These are phyloP conservation scores for Yamadazyma insecticola DNA, from an alignment of 805 yeast species.

Conservation along the genomic window DNA sequence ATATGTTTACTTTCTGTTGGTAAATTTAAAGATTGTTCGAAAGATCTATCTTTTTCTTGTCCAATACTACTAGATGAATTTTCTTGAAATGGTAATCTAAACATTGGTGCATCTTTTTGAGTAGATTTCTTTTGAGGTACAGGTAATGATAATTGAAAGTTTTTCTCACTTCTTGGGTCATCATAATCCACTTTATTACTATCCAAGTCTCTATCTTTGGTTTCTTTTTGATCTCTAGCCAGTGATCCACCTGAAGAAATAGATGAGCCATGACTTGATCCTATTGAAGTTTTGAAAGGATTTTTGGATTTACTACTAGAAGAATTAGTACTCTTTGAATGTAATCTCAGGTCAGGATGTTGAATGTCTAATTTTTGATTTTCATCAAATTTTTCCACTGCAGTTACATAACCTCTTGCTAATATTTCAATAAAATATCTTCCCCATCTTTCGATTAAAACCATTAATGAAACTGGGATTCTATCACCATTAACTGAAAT, in stretches of 20 bases:
- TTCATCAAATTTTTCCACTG: slow-evolving; percentile 39
- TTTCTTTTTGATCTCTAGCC: too few relatives aligned
- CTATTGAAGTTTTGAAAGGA: slow-evolving; percentile 8
- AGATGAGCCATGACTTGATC: slow-evolving; percentile 9
- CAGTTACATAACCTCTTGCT: slow-evolving; percentile 60
- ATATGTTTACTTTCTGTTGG: slow-evolving; percentile 4
- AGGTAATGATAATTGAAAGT: slow-evolving; percentile 18
- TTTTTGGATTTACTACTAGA: not conserved
- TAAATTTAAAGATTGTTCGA: slow-evolving; percentile 4
- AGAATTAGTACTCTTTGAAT: not conserved
- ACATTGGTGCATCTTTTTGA: slow-evolving; percentile 42
- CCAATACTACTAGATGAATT: not conserved
- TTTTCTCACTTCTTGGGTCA: slow-evolving; percentile 4
- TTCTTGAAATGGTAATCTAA: slow-evolving; percentile 71
- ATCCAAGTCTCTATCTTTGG: too few relatives aligned
- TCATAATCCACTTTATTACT: not conserved
- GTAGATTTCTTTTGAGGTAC: slow-evolving; percentile 12
- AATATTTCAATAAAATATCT: slow-evolving; percentile 58
- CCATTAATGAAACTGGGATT: slow-evolving; percentile 55
- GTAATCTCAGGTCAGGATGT: slow-evolving; percentile 2
- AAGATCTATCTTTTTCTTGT: not conserved
- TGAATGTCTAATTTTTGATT: slow-evolving; percentile 12
- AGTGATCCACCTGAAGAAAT: slow-evolving; percentile 4
- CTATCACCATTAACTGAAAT: slow-evolving; percentile 66
- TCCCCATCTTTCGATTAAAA: slow-evolving; percentile 76